phyloP scores from a whole-genome alignment of 2,329 filamentous ascomycete species.

The Hymenoscyphus scutula region DNA sequence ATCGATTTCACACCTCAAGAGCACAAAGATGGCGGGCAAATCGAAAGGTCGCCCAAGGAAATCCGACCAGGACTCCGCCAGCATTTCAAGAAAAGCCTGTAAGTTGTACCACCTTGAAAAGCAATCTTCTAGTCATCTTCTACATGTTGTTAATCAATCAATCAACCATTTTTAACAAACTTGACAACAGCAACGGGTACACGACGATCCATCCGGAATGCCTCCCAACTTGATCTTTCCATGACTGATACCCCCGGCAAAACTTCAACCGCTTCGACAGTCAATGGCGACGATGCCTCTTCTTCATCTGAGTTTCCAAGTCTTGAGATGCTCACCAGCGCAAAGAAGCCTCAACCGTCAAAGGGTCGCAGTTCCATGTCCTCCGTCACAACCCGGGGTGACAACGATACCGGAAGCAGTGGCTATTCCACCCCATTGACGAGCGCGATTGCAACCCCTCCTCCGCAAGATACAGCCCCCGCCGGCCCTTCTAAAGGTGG shows the following conservation, averaged over 20 bases:
- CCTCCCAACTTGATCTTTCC: conserved; percentile 9
- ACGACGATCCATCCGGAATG: conserved; percentile 24
- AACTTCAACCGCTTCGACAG: conserved; percentile 6
- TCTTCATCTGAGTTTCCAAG: conserved; percentile 23
- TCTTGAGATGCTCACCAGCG: conserved; percentile 16
- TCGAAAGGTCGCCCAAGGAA: conserved; percentile 29
- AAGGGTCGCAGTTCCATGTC: conserved; percentile 39
- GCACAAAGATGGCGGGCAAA: conserved; percentile 24
- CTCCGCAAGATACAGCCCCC: conserved; percentile 26
- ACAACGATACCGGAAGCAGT: conserved; percentile 43
- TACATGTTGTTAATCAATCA: background rate
- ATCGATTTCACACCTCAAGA: background rate
- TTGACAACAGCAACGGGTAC: conserved; percentile 19
- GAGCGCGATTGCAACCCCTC: conserved; percentile 51
- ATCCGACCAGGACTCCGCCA: conserved; percentile 18
- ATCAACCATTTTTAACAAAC: conserved; percentile 14
- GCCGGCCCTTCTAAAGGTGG: conserved; percentile 18
- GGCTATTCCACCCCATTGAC: conserved; percentile 62
- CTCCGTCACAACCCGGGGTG: conserved; percentile 41
- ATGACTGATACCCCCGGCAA: conserved; percentile 9
- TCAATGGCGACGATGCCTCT: conserved; percentile 17
- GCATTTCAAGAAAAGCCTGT: conserved; percentile 29
- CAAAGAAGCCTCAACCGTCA: conserved; percentile 29
- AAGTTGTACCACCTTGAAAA: conserved; percentile 14
- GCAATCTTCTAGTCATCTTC: background rate